A percentile compares a stretch with the other conserved stretches of the same genome.
Evolutionary conservation across 768 basidiomycete genomes (phyloP).

Genomic region (Obba rivulosa): DNA sequence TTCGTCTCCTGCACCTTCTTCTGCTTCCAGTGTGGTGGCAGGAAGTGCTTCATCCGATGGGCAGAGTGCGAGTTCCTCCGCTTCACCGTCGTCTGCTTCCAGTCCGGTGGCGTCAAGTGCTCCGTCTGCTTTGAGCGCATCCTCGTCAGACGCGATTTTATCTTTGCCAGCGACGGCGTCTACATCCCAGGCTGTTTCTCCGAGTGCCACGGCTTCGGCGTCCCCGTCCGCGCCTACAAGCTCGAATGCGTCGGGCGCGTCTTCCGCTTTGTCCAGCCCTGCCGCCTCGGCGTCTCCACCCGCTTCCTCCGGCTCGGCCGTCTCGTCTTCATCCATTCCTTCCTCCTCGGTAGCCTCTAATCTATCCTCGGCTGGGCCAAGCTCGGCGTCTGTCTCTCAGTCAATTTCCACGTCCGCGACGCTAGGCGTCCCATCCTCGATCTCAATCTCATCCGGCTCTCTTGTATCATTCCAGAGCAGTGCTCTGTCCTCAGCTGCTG

Average conservation of each 20-base stretch:
- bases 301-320: too few species aligned
- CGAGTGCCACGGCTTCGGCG: neutral
- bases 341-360: neutral
- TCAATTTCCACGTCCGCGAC: neutral
- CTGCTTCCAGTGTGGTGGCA: neutral
- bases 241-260: neutral
- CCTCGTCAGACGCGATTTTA: too few species aligned
- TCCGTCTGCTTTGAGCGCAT: neutral
- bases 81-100: neutral
- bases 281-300: neutral
- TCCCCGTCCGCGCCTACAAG: neutral
- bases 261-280: neutral
- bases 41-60: neutral
- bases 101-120: neutral
- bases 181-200: neutral
- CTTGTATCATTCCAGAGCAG: neutral
- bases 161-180: neutral
- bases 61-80: neutral
- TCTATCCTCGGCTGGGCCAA: neutral
- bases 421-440: neutral
- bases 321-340: neutral
- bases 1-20: neutral
- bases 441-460: neutral
- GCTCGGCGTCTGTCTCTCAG: neutral
- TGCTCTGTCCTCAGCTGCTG: neutral